These are phyloP conservation scores for Populus trichocarpa DNA, from an alignment of 441 rosid species.

Conservation along the genomic window DNA sequence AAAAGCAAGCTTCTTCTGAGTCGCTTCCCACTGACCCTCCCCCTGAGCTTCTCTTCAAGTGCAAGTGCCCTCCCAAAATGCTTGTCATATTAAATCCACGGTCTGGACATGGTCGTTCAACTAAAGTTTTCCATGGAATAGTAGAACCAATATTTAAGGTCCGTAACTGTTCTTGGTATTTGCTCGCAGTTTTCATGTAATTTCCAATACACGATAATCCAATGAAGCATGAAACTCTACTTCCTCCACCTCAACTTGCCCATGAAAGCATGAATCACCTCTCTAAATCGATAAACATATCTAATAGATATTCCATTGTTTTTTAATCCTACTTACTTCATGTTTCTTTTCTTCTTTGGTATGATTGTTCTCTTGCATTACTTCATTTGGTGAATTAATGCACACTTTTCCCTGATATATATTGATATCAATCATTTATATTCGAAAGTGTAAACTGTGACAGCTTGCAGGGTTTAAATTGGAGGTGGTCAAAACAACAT, in stretches of 20 bases:
- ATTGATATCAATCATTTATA: not conserved
- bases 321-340: not conserved
- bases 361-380: not conserved
- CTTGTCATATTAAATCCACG: slow-evolving; percentile 95
- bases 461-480: slow-evolving; percentile 96
- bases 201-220: not conserved
- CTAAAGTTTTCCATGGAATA: slow-evolving; percentile 78
- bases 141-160: slow-evolving; percentile 99
- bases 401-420: not conserved
- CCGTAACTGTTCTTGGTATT: not conserved
- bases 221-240: not conserved
- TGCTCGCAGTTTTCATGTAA: not conserved
- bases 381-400: not conserved
- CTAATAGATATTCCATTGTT: not conserved
- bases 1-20: slow-evolving; percentile 92
- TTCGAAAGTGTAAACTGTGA: slow-evolving; percentile 28
- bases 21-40: slow-evolving; percentile 78
- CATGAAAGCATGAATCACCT: not conserved
- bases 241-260: not conserved
- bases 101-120: slow-evolving; percentile 95
- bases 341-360: not conserved
- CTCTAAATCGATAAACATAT: not conserved
- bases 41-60: slow-evolving; percentile 84
- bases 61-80: slow-evolving; percentile 94
- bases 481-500: slow-evolving; percentile 89